phyloP scores from a whole-genome alignment of 1,139 yeast genomes.

The Debaryomycetaceae sp. region DNA sequence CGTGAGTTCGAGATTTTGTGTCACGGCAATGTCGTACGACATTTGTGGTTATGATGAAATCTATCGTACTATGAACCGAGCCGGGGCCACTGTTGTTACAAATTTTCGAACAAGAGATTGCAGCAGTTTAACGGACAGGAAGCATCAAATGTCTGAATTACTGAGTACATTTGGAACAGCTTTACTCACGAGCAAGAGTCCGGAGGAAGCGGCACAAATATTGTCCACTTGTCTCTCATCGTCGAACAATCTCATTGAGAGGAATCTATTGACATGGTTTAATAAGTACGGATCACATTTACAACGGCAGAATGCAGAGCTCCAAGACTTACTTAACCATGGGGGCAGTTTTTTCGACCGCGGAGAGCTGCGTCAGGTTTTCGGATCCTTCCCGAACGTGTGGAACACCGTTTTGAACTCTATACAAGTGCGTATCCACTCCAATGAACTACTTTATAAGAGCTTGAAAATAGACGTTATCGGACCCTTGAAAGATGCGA shows the following conservation, averaged over 20 bases:
- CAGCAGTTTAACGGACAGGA: too few relatives aligned
- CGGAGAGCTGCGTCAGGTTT: conserved; percentile 31
- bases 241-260: conserved; percentile 19
- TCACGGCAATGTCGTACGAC: background rate
- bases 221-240: conserved; percentile 32
- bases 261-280: conserved; percentile 51
- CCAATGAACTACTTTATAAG: conserved; percentile 50
- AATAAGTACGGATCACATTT: conserved; percentile 49
- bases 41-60: background rate
- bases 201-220: conserved; percentile 40
- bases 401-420: conserved; percentile 58
- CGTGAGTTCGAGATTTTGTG: background rate
- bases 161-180: conserved; percentile 33
- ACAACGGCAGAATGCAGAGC: conserved; percentile 47
- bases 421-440: conserved; percentile 49
- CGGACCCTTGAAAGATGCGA: conserved; percentile 49
- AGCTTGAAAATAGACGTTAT: conserved; percentile 55
- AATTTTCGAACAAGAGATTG: too few relatives aligned
- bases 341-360: conserved; percentile 40
- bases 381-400: conserved; percentile 53
- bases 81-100: background rate
- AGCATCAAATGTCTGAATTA: conserved; percentile 15
- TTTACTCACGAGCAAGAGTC: conserved; percentile 42
- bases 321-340: conserved; percentile 44
- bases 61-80: too few relatives aligned